Conservation (phyloP, 2,329 filamentous ascomycete genomes). For the Calonectria multiphialidica region DNA sequence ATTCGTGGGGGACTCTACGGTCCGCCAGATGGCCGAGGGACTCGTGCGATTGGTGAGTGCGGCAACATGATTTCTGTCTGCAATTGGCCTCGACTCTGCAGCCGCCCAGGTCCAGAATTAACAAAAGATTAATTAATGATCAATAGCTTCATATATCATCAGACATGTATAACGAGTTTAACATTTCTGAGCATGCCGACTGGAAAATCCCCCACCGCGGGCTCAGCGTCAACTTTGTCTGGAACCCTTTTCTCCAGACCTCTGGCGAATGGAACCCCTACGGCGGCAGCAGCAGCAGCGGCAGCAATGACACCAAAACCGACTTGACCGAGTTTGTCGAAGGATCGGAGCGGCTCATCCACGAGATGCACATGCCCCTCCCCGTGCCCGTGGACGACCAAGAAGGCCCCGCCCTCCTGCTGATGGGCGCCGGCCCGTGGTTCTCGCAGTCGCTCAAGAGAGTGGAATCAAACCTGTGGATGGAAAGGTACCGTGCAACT, state of each 20-base stretch:
- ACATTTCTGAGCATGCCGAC: background rate
- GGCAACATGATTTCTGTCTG: background rate
- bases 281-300: background rate
- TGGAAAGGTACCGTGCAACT: slow-evolving; percentile 30
- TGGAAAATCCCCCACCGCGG: background rate
- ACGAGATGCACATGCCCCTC: background rate
- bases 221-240: background rate
- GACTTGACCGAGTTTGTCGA: background rate
- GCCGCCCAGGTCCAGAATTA: background rate
- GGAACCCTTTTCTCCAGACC: background rate
- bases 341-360: background rate
- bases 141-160: background rate
- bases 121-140: background rate
- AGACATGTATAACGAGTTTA: background rate
- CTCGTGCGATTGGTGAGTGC: slow-evolving; percentile 16
- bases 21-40: slow-evolving; percentile 67
- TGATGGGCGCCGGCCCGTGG: background rate
- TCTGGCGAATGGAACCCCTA: slow-evolving; percentile 4
- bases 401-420: background rate
- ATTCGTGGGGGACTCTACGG: slow-evolving; percentile 70
- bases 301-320: background rate
- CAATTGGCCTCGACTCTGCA: background rate
- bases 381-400: background rate
- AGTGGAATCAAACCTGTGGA: background rate
- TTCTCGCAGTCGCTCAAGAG: background rate